Conservation (phyloP, 2,329 filamentous ascomycete species). For the Diaporthe eres region DNA sequence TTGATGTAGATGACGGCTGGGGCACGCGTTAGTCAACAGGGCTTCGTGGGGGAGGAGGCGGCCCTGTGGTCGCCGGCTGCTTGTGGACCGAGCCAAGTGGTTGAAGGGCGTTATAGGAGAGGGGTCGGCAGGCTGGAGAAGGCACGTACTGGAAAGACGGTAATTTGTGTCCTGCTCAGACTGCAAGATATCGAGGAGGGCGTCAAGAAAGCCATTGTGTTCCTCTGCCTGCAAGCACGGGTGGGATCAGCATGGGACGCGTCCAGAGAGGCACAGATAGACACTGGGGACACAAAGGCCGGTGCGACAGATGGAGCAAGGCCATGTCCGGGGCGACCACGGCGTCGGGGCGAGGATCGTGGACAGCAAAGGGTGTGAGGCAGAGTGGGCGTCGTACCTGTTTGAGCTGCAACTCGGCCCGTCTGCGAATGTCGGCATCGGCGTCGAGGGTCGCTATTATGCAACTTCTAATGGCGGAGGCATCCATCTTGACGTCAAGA, state of each 20-base stretch:
- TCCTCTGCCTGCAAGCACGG: constrained; percentile 80
- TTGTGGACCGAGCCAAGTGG: constrained; percentile 31
- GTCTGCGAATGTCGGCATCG: constrained; percentile 80
- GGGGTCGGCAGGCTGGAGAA: constrained; percentile 47
- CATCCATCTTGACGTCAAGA: constrained; percentile 73
- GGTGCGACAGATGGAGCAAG: constrained; percentile 10
- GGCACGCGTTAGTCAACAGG: constrained; percentile 43
- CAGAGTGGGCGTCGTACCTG: constrained; percentile 68
- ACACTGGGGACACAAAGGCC: constrained; percentile 29
- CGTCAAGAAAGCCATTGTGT: constrained; percentile 89
- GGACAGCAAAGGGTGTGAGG: constrained; percentile 19
- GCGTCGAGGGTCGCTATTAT: constrained; percentile 82
- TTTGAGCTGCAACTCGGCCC: constrained; percentile 86
- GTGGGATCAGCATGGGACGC: constrained; percentile 43
- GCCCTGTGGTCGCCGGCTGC: not conserved
- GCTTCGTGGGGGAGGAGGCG: constrained; percentile 1
- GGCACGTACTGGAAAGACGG: constrained; percentile 85
- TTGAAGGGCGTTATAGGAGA: constrained; percentile 8
- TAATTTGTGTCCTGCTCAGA: constrained; percentile 88
- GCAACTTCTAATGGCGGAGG: constrained; percentile 80
- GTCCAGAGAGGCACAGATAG: constrained; percentile 1
- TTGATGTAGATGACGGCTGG: constrained; percentile 97
- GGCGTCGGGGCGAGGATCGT: constrained; percentile 28
- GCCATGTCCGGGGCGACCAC: not conserved
- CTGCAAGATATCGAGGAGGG: constrained; percentile 90